These are phyloP conservation scores for Penicillium paxilli DNA, from an alignment of 495 filamentous ascomycete genomes.

Conservation along the genomic window DNA sequence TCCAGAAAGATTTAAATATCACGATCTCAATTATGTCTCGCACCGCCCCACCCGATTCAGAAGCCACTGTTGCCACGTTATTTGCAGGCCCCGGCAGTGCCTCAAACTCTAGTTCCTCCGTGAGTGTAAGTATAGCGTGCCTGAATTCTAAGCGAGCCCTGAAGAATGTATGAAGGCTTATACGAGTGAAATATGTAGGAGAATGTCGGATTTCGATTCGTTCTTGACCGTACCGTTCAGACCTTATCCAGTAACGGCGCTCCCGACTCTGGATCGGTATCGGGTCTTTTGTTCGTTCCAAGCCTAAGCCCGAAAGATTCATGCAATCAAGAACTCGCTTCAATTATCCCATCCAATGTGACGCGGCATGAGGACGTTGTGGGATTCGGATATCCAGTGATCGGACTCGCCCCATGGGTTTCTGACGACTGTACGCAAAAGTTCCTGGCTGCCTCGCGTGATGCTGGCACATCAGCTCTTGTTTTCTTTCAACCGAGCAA, in stretches of 20 bases:
- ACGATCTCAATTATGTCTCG: slow-evolving; percentile 14
- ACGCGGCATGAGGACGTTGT: slow-evolving; percentile 71
- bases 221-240: slow-evolving; percentile 59
- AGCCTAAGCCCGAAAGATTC: slow-evolving; percentile 53
- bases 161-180: slow-evolving; percentile 2
- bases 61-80: slow-evolving; percentile 38
- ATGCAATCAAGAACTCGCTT: slow-evolving; percentile 58
- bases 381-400: slow-evolving; percentile 49
- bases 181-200: slow-evolving; percentile 38
- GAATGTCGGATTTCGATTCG: slow-evolving; percentile 64
- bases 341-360: slow-evolving; percentile 69
- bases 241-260: slow-evolving; percentile 67
- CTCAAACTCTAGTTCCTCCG: slow-evolving; percentile 31
- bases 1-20: slow-evolving; percentile 2
- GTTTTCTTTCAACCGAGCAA: slow-evolving; percentile 70
- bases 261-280: slow-evolving; percentile 53
- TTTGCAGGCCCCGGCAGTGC: slow-evolving; percentile 41
- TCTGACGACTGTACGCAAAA: slow-evolving; percentile 63
- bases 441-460: slow-evolving; percentile 64
- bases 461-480: slow-evolving; percentile 61
- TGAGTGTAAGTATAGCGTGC: slow-evolving; percentile 31
- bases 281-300: slow-evolving; percentile 83
- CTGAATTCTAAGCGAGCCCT: neutral
- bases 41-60: slow-evolving; percentile 22
- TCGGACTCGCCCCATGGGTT: slow-evolving; percentile 91